These are phyloP conservation scores for Isoetes taiwanensis DNA, from an alignment of 75 land plant species.

Conservation along the genomic window DNA sequence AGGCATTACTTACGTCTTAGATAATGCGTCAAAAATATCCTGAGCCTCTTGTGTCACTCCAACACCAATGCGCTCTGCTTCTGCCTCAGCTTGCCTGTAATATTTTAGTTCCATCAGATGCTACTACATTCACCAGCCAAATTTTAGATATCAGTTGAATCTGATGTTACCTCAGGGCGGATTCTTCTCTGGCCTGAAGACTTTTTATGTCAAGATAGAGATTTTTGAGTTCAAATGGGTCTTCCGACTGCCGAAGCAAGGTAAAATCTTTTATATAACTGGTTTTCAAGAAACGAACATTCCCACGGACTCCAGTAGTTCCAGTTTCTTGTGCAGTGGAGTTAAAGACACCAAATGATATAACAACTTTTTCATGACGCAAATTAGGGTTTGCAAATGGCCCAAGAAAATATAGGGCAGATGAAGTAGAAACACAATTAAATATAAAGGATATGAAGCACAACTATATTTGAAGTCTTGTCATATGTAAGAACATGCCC, in stretches of 20 bases:
- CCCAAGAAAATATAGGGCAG: background rate
- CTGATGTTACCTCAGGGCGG: conserved; percentile 51
- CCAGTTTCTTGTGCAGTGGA: conserved; percentile 40
- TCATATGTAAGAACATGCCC: conserved; percentile 76
- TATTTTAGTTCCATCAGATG: background rate
- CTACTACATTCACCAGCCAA: background rate
- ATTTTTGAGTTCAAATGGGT: conserved; percentile 51
- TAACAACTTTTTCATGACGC: background rate
- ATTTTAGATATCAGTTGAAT: background rate
- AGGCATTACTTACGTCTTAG: conserved; percentile 64
- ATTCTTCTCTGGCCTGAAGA: conserved; percentile 64
- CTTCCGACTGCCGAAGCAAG: conserved; percentile 46
- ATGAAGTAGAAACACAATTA: background rate
- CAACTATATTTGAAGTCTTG: conserved; percentile 57
- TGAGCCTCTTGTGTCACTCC: conserved; percentile 88
- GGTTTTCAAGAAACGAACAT: conserved; percentile 69
- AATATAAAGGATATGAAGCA: conserved; percentile 81
- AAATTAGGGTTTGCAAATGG: background rate
- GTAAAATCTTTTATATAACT: conserved; percentile 75
- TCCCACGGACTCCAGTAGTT: conserved; percentile 37
- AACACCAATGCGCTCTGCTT: conserved; percentile 93
- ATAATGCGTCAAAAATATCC: conserved; percentile 83
- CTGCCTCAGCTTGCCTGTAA: conserved; percentile 79
- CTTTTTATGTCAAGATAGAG: conserved; percentile 46
- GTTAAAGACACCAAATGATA: conserved; percentile 18